A percentile compares a stretch with the other conserved stretches of the same genome.
phyloP scores from a whole-genome alignment of 768 basidiomycete species.

The Neoboletus subvelutipes region DNA sequence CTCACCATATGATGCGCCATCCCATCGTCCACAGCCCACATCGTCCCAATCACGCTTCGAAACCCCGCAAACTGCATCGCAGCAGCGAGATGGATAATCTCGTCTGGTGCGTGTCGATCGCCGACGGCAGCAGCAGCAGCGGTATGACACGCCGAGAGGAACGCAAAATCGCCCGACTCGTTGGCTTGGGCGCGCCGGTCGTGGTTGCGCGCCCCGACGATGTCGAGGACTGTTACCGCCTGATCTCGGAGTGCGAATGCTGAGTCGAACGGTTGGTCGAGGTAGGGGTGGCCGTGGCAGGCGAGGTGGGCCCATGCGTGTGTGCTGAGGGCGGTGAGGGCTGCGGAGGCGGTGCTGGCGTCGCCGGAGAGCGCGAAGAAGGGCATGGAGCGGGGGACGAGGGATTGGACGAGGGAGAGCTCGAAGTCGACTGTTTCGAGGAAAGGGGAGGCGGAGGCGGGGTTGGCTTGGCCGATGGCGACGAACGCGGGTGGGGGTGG shows the following conservation, averaged over 20 bases:
- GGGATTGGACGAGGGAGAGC: slow-evolving; percentile 21
- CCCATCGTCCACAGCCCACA: slow-evolving; percentile 33
- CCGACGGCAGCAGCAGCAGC: slow-evolving; percentile 8
- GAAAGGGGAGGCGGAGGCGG: neutral
- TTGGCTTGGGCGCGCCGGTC: neutral
- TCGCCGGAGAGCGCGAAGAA: slow-evolving; percentile 14
- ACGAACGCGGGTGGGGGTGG: slow-evolving; percentile 8
- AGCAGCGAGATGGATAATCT: slow-evolving; percentile 35
- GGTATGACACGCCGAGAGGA: slow-evolving; percentile 38
- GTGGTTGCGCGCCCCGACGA: slow-evolving; percentile 11
- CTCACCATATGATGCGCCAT: slow-evolving; percentile 22
- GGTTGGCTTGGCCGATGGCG: slow-evolving; percentile 23
- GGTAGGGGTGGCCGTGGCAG: slow-evolving; percentile 29
- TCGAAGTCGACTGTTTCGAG: slow-evolving; percentile 20
- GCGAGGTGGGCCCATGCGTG: slow-evolving; percentile 34
- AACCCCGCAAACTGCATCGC: slow-evolving; percentile 38
- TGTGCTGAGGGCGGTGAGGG: slow-evolving; percentile 11
- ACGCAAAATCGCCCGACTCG: slow-evolving; percentile 28
- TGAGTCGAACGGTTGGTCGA: slow-evolving; percentile 26
- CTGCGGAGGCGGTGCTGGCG: slow-evolving; percentile 14
- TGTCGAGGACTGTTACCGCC: slow-evolving; percentile 19
- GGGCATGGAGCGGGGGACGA: slow-evolving; percentile 15
- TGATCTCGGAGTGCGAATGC: slow-evolving; percentile 27
- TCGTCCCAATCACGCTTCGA: slow-evolving; percentile 35
- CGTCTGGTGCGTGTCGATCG: slow-evolving; percentile 27